Conservation (phyloP, 2,329 filamentous ascomycete species). For the Cyphellophora europaea region DNA sequence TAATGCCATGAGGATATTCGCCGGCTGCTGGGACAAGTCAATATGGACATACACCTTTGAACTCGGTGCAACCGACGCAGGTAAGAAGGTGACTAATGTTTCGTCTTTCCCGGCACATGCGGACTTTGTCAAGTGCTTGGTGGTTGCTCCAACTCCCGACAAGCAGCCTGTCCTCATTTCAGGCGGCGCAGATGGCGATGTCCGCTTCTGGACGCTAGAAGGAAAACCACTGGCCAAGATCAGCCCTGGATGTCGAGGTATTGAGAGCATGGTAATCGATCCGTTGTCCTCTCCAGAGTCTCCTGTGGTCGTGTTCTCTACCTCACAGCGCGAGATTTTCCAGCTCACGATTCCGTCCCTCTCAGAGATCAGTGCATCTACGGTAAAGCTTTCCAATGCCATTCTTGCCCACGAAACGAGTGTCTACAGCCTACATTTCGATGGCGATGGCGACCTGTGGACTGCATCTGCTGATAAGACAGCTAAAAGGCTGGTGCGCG, state of each 20-base stretch:
- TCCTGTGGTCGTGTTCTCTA: constrained; percentile 60
- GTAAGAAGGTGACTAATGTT: not conserved
- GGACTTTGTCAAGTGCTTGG: constrained; percentile 83
- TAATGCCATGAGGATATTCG: constrained; percentile 52
- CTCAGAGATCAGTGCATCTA: constrained; percentile 30
- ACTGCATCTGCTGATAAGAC: constrained; percentile 89
- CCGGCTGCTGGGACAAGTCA: constrained; percentile 89
- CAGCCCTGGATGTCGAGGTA: constrained; percentile 66
- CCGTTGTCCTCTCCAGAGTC: constrained; percentile 43
- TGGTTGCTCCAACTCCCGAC: constrained; percentile 47
- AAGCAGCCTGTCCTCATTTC: constrained; percentile 59
- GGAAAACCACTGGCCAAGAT: constrained; percentile 64
- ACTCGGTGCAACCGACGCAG: not conserved
- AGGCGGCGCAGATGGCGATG: constrained; percentile 68
- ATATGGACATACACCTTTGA: constrained; percentile 85
- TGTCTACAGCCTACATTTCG: constrained; percentile 72
- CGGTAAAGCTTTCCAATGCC: constrained; percentile 42
- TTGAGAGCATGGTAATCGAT: constrained; percentile 73
- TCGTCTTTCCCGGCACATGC: constrained; percentile 14
- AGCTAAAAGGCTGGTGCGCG: constrained; percentile 66
- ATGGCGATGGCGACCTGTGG: constrained; percentile 69
- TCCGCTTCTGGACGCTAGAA: constrained; percentile 71
- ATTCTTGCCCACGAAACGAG: constrained; percentile 83
- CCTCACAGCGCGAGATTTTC: constrained; percentile 70
- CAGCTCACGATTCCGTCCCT: constrained; percentile 39